Evolutionary conservation across 306 rosid genomes (phyloP).

Genomic region (Coriaria nepalensis): DNA sequence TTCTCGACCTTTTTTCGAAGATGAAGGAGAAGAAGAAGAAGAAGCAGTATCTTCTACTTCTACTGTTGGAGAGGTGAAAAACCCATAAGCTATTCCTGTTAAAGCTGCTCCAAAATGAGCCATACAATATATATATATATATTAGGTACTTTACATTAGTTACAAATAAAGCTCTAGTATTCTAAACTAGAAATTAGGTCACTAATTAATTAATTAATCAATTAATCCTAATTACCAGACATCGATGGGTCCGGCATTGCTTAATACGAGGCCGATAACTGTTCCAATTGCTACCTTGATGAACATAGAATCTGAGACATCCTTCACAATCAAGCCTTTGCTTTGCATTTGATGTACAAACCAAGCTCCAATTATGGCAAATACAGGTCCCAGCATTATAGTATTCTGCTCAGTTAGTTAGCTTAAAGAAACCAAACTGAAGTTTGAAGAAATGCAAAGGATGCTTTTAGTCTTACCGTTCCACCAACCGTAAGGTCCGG

Average conservation of each 20-base stretch:
- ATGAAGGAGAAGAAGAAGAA: background rate
- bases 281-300: conserved; percentile 58
- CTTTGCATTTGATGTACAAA: conserved; percentile 58
- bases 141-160: background rate
- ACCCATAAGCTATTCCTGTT: conserved; percentile 60
- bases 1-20: conserved; percentile 38
- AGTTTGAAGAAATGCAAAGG: background rate
- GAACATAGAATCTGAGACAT: conserved; percentile 45
- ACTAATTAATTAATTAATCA: too few species aligned
- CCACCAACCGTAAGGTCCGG: conserved; percentile 81
- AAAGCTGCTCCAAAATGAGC: conserved; percentile 66
- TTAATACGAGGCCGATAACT: conserved; percentile 37
- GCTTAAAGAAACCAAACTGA: background rate
- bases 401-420: too few species aligned
- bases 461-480: conserved; percentile 38
- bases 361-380: conserved; percentile 95
- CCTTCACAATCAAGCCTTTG: conserved; percentile 38
- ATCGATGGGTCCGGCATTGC: conserved; percentile 69
- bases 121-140: conserved; percentile 37
- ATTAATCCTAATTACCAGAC: conserved; percentile 42
- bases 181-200: background rate
- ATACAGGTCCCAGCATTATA: conserved; percentile 57
- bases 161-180: too few species aligned
- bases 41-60: conserved; percentile 31
- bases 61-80: conserved; percentile 45